Evolutionary conservation across 1,139 yeast genomes (phyloP).

Genomic region (Sugiyamaella pinicola): DNA sequence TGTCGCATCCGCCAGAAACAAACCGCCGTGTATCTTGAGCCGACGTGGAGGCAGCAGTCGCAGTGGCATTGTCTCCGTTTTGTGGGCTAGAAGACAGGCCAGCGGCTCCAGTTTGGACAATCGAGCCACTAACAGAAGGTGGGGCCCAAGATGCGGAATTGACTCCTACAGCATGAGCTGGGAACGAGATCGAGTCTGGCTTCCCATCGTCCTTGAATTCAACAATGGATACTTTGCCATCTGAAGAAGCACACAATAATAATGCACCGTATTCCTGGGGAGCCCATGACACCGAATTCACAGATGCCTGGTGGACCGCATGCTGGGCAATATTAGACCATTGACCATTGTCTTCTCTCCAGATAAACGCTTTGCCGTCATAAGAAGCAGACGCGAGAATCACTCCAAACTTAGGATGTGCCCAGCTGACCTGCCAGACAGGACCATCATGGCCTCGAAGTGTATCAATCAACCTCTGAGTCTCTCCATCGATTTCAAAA

Average conservation of each 20-base stretch:
- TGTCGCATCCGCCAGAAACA: conserved; percentile 95
- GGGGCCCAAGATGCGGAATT: conserved; percentile 98
- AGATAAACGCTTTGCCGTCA: conserved; percentile 90
- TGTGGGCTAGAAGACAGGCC: conserved; percentile 16
- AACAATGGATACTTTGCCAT: conserved; percentile 86
- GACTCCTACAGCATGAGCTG: conserved; percentile 91
- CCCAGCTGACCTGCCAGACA: conserved; percentile 99
- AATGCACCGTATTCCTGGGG: conserved; percentile 97
- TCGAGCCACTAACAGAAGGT: conserved; percentile 45
- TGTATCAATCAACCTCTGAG: conserved; percentile 70
- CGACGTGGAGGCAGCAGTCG: conserved; percentile 29
- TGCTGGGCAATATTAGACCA: conserved; percentile 92
- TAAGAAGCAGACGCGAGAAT: conserved; percentile 93
- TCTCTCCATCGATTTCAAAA: conserved; percentile 86
- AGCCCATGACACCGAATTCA: conserved; percentile 94
- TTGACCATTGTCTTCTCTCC: conserved; percentile 90
- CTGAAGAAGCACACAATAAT: conserved; percentile 87
- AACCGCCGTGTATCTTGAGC: conserved; percentile 53
- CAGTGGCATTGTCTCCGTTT: conserved; percentile 9
- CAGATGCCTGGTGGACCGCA: conserved; percentile 88
- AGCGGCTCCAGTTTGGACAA: conserved; percentile 34
- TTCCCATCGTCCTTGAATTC: conserved; percentile 92
- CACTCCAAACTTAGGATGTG: conserved; percentile 97
- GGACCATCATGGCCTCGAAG: conserved; percentile 93
- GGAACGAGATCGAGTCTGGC: conserved; percentile 61